Conservation (phyloP, 2,329 filamentous ascomycete genomes). For the Colletotrichum higginsianum region DNA sequence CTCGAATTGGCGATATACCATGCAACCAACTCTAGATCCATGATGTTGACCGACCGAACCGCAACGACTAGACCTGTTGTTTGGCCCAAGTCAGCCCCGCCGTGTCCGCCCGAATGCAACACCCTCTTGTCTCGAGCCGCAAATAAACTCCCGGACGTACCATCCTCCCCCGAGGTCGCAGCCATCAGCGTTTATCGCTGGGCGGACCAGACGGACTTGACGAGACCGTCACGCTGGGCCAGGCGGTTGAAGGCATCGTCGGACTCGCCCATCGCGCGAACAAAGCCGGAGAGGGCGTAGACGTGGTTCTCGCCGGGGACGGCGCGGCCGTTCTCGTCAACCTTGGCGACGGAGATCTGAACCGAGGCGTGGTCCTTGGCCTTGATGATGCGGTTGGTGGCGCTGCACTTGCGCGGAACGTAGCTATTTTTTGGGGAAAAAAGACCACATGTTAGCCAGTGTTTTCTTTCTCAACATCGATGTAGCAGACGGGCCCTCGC, state of each 20-base stretch:
- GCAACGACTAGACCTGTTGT: constrained; percentile 40
- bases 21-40: constrained; percentile 45
- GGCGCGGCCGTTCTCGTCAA: constrained; percentile 98
- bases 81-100: constrained; percentile 7
- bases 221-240: constrained; percentile 93
- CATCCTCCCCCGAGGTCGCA: constrained; percentile 38
- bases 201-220: constrained; percentile 97
- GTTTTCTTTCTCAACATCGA: background rate
- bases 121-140: constrained; percentile 20
- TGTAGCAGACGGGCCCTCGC: constrained; percentile 23
- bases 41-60: constrained; percentile 45
- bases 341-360: constrained; percentile 97
- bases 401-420: constrained; percentile 98
- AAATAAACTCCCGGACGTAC: constrained; percentile 35
- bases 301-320: constrained; percentile 95
- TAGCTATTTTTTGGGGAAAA: constrained; percentile 71
- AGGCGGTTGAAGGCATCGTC: constrained; percentile 97
- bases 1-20: constrained; percentile 55
- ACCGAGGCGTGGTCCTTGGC: constrained; percentile 99
- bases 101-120: constrained; percentile 6
- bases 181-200: constrained; percentile 65
- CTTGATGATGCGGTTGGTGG: constrained; percentile 99
- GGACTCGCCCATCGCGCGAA: constrained; percentile 97
- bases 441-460: constrained; percentile 48
- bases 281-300: constrained; percentile 97